Evolutionary conservation across 202 grass and related monocot species (phyloP), one percentile per base, ranked within the genome.

Genomic region (Musa balbisiana): DNA sequence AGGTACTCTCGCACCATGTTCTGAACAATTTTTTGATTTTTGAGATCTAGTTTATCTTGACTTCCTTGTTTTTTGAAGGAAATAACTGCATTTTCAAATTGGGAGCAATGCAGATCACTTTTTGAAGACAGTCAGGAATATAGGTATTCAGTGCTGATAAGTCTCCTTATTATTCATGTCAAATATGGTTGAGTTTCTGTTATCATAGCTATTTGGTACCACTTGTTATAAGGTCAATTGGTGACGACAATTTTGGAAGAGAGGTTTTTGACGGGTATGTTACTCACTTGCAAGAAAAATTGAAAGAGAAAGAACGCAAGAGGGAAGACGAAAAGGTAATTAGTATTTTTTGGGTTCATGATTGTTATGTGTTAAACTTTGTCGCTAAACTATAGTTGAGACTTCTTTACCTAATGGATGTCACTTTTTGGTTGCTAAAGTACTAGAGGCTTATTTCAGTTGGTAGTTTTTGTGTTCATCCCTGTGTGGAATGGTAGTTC

Each of bases 251-350:
- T 73, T 84, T 85, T 64, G 91, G 83, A 63, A 90, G 65, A 88
- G 91, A 94, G 82, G 78, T 91, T 89, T 99, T 99, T 80, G 83
- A 99, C 73, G 89, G 91, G 43, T 90, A 87, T 69, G 76, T 99
- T 54, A 73, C 80, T 75, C 91, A 87, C 78, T 83, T 99, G 73
- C 90, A 99, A 85, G 89, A 92, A 79, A 90, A 92, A 76, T 77
- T 92, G 68, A 99, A 90, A 86, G 95, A 99, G 82, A 98, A 92
- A 81, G 95, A 92, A 26, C 95, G 87, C 17, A 78, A 89, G 81
- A 92, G 91, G 76, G 91, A 99, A 82, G 95, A 99, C 78, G 95
- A 99, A 68, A 99, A 95, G 83, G 94, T 98, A 86, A 76, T 66
- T 3, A 53, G 62, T 67, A n/a, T 27, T 33, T 77, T n/a, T 55